These are phyloP conservation scores for Secale cereale DNA, from an alignment of 176 grass and related monocot genomes.

Conservation along the genomic window DNA sequence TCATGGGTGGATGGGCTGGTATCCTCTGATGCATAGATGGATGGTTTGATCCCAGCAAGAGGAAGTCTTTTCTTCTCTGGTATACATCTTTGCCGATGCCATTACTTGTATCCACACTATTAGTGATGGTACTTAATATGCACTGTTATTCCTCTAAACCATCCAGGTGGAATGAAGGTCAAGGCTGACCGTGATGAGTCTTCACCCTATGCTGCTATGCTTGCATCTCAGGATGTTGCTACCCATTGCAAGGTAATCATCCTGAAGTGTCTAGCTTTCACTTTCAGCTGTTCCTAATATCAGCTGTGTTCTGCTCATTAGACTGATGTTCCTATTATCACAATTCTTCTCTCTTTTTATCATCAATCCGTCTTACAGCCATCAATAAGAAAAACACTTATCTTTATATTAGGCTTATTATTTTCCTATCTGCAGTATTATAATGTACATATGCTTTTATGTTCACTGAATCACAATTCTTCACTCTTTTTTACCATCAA, in stretches of 20 bases:
- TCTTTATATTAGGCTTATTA: too few species aligned
- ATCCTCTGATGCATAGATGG: too few species aligned
- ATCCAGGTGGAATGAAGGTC: background rate
- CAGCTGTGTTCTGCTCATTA: background rate
- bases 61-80: conserved; percentile 36
- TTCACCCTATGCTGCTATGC: background rate
- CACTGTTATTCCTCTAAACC: background rate
- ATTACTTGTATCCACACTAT: background rate
- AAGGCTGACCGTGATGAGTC: background rate
- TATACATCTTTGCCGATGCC: background rate
- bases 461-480: too few species aligned
- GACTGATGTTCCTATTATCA: too few species aligned
- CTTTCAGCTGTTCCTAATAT: background rate
- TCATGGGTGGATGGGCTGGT: too few species aligned
- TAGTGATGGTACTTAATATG: background rate
- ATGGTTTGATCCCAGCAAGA: too few species aligned
- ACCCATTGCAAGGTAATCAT: background rate
- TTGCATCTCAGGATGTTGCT: background rate
- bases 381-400: too few species aligned
- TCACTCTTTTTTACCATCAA: too few species aligned
- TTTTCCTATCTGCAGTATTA: too few species aligned
- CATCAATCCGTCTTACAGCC: too few species aligned
- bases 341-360: too few species aligned
- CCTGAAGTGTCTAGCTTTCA: background rate
- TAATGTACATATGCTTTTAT: too few species aligned